Conservation (phyloP, 352 stramenopile genomes). For the Chloridella minuta region DNA sequence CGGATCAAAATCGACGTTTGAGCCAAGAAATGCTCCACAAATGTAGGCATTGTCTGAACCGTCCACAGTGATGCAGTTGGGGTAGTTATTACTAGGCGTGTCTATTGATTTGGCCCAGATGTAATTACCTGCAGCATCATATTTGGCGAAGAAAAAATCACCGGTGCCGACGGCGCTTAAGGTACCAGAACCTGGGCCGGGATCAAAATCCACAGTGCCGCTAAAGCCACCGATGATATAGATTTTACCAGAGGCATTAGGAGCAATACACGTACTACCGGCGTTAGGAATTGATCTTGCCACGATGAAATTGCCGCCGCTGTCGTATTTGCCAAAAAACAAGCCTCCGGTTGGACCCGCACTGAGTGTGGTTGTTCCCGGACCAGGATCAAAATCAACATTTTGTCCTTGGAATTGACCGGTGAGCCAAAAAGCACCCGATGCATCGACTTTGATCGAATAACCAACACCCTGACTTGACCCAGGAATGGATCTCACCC, state of each 20-base stretch:
- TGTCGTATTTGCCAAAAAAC: no score
- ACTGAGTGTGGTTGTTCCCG: no score
- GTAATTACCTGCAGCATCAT: background rate
- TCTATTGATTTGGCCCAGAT: background rate
- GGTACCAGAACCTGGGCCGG: background rate
- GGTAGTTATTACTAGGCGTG: background rate
- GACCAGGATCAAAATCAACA: background rate
- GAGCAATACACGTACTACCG: no score
- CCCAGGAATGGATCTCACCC: no score
- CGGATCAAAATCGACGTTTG: background rate
- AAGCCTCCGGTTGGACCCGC: no score
- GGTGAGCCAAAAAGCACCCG: no score
- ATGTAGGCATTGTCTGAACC: background rate
- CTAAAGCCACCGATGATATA: background rate
- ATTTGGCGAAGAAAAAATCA: background rate
- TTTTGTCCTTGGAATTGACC: no score
- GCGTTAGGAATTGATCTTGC: no score
- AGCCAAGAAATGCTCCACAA: background rate
- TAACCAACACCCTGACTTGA: no score
- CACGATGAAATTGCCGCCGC: no score
- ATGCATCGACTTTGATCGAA: no score
- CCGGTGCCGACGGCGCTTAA: background rate
- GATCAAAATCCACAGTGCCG: background rate
- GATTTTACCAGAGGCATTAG: no score
- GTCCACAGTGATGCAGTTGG: background rate